Evolutionary conservation across 345 rosid species (phyloP).

Genomic region (Melaleuca alternifolia): DNA sequence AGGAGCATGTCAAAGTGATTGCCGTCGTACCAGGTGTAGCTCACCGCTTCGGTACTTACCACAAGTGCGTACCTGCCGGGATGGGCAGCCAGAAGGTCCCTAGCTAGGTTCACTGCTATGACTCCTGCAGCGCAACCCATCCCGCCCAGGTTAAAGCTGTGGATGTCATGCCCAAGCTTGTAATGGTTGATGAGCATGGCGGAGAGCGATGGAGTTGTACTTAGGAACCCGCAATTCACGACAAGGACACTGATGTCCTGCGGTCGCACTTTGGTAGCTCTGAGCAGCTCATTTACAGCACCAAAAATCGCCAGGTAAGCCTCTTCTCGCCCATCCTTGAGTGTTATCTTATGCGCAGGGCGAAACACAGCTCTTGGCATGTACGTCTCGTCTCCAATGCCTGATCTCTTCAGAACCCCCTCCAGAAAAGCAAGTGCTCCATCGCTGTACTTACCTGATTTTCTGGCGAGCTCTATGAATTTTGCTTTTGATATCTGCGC

Average conservation of each 20-base stretch:
- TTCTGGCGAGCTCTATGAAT: constrained; percentile 36
- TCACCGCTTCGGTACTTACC: constrained; percentile 58
- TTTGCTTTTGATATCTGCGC: constrained; percentile 45
- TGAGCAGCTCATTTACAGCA: constrained; percentile 47
- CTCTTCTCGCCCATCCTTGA: constrained; percentile 57
- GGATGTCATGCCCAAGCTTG: constrained; percentile 48
- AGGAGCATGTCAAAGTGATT: constrained; percentile 47
- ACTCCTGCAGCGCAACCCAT: constrained; percentile 81
- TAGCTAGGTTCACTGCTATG: constrained; percentile 40
- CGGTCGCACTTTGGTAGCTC: constrained; percentile 33
- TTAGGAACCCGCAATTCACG: constrained; percentile 60
- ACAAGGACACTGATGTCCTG: constrained; percentile 46
- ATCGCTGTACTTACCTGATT: constrained; percentile 49
- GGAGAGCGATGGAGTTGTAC: constrained; percentile 58
- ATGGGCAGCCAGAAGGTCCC: constrained; percentile 31
- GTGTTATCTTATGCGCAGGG: constrained; percentile 22
- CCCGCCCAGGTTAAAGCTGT: constrained; percentile 70
- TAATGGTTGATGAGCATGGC: constrained; percentile 68
- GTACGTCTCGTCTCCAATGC: constrained; percentile 67
- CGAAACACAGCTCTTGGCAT: constrained; percentile 45
- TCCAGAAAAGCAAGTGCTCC: constrained; percentile 43
- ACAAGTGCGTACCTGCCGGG: constrained; percentile 52
- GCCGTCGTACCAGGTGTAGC: constrained; percentile 53
- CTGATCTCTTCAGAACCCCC: constrained; percentile 36
- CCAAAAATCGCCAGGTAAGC: constrained; percentile 61